phyloP scores from a whole-genome alignment of 2,329 filamentous ascomycete species.

The Neonectria ditissima region DNA sequence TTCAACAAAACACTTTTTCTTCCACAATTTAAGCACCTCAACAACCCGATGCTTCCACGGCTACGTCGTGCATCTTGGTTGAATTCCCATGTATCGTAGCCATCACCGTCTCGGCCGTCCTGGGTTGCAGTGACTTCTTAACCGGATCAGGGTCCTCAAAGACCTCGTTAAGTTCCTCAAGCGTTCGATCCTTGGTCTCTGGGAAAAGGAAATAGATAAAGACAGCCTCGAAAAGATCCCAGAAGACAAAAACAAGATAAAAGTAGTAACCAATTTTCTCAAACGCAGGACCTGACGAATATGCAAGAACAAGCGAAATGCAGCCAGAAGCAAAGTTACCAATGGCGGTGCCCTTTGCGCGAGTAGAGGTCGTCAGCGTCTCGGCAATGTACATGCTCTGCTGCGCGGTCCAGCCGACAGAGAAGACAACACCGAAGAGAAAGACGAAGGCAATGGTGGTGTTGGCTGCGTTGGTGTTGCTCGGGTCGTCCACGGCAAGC shows the following conservation, averaged over 20 bases:
- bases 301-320: slow-evolving; percentile 57
- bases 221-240: slow-evolving; percentile 55
- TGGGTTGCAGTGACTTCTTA: slow-evolving; percentile 34
- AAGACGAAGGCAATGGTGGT: slow-evolving; percentile 52
- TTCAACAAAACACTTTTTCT: no score
- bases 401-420: slow-evolving; percentile 63
- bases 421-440: slow-evolving; percentile 64
- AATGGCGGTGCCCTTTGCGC: slow-evolving; percentile 53
- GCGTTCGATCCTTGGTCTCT: slow-evolving; percentile 58
- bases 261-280: slow-evolving; percentile 58
- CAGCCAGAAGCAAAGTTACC: slow-evolving; percentile 55
- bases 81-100: slow-evolving; percentile 28
- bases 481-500: slow-evolving; percentile 36
- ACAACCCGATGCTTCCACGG: no score
- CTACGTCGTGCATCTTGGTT: no score
- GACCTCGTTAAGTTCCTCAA: slow-evolving; percentile 59
- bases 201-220: slow-evolving; percentile 64
- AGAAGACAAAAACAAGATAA: slow-evolving; percentile 58
- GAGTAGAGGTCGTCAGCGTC: slow-evolving; percentile 47
- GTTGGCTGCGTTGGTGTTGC: slow-evolving; percentile 44
- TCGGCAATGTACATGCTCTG: slow-evolving; percentile 53
- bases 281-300: slow-evolving; percentile 56
- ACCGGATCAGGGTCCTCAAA: slow-evolving; percentile 36
- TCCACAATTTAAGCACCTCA: no score
- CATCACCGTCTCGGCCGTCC: slow-evolving; percentile 31